Evolutionary conservation across 306 rosid species (phyloP).

Genomic region (Ochetophila trinervis): DNA sequence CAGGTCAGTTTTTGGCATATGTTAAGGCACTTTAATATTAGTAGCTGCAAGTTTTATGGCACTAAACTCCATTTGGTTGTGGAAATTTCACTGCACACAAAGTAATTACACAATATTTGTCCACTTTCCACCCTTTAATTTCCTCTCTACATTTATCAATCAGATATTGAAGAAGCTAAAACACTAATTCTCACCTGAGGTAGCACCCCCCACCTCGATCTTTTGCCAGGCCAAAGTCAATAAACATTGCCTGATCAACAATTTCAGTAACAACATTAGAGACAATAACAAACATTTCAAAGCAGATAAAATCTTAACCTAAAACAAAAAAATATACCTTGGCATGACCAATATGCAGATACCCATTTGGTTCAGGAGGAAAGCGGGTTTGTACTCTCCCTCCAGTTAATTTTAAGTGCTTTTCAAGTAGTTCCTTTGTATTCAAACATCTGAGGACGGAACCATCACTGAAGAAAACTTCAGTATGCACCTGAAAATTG

Average conservation of each 20-base stretch:
- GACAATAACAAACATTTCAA: slow-evolving; percentile 4
- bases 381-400: slow-evolving; percentile 87
- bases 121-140: background rate
- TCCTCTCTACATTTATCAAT: background rate
- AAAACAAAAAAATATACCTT: slow-evolving; percentile 48
- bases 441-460: slow-evolving; percentile 84
- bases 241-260: slow-evolving; percentile 82
- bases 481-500: slow-evolving; percentile 81
- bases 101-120: background rate
- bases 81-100: background rate
- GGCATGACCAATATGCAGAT: slow-evolving; percentile 97
- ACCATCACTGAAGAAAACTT: slow-evolving; percentile 81
- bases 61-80: too few relatives aligned
- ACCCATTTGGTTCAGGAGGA: slow-evolving; percentile 99
- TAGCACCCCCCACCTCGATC: slow-evolving; percentile 92
- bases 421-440: slow-evolving; percentile 71
- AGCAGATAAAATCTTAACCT: slow-evolving; percentile 9
- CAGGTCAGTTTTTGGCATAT: too few relatives aligned
- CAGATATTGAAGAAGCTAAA: background rate
- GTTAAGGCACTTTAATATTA: too few relatives aligned
- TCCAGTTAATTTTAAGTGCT: slow-evolving; percentile 62
- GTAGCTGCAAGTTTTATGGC: too few relatives aligned
- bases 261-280: background rate
- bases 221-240: slow-evolving; percentile 93
- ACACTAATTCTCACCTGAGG: slow-evolving; percentile 53